Conservation (phyloP, 164 flowering plant genomes). For the Aristolochia contorta region DNA sequence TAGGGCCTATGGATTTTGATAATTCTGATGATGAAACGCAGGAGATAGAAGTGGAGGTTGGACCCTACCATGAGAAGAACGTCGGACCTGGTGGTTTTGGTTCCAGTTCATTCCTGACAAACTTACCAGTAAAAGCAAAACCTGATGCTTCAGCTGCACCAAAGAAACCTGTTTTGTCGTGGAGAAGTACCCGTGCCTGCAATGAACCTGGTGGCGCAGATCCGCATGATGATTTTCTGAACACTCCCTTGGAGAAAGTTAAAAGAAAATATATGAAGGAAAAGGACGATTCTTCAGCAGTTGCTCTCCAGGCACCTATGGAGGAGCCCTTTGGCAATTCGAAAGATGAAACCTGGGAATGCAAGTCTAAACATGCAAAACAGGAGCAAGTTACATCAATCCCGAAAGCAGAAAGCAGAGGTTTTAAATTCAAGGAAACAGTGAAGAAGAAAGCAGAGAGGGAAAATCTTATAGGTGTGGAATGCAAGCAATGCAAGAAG, state of each 20-base stretch:
- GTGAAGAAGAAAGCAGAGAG: constrained; percentile 84
- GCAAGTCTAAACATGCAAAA: constrained; percentile 21
- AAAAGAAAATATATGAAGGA: constrained; percentile 37
- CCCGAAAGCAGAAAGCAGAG: constrained; percentile 22
- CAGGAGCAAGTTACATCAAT: constrained; percentile 24
- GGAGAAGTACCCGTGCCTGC: constrained; percentile 76
- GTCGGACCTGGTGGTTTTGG: too few species aligned
- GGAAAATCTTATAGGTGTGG: constrained; percentile 71
- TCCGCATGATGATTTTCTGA: constrained; percentile 91
- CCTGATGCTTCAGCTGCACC: constrained; percentile 29
- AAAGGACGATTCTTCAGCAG: constrained; percentile 26
- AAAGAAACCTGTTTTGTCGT: constrained; percentile 46
- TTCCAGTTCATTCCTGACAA: not conserved
- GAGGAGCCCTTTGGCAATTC: constrained; percentile 31
- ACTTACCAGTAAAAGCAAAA: constrained; percentile 17
- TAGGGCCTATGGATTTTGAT: constrained; percentile 16
- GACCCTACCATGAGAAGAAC: not conserved
- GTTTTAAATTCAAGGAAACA: constrained; percentile 67
- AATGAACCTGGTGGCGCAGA: constrained; percentile 52
- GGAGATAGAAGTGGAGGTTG: constrained; percentile 9
- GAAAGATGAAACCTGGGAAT: constrained; percentile 76
- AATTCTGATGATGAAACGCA: constrained; percentile 75
- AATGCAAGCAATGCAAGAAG: constrained; percentile 93
- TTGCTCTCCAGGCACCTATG: constrained; percentile 20
- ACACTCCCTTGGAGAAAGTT: constrained; percentile 75